These are phyloP conservation scores for Globisporangium carolinianum DNA, from an alignment of 352 stramenopile genomes.

Conservation along the genomic window DNA sequence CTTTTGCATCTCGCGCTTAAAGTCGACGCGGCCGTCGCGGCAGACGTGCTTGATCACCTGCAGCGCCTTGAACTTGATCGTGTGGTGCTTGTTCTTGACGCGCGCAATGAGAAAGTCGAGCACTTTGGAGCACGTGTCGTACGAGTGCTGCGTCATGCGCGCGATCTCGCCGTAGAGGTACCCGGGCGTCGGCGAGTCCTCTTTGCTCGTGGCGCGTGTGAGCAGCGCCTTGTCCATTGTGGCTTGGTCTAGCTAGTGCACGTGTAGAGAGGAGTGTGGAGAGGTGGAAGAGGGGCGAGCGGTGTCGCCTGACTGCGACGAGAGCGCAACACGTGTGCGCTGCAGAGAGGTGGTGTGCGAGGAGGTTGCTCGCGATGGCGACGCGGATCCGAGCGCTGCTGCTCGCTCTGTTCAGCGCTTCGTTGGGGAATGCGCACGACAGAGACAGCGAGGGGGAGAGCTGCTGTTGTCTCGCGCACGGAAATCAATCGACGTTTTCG, in stretches of 20 bases:
- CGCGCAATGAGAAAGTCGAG: conserved; percentile 88
- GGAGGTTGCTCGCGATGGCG: background rate
- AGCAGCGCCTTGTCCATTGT: conserved; percentile 92
- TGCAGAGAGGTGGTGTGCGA: background rate
- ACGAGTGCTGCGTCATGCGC: conserved; percentile 89
- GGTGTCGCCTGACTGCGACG: background rate
- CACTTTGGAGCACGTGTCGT: conserved; percentile 86
- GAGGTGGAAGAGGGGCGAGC: background rate
- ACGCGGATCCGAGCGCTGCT: background rate
- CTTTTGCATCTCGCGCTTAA: conserved; percentile 90
- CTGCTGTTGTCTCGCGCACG: background rate
- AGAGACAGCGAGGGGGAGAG: background rate
- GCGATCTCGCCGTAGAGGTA: conserved; percentile 97
- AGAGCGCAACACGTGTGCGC: background rate
- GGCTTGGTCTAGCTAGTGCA: background rate
- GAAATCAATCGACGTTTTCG: background rate
- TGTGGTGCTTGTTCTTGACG: conserved; percentile 94
- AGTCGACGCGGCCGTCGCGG: conserved; percentile 83
- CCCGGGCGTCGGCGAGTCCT: conserved; percentile 91
- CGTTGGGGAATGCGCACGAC: background rate
- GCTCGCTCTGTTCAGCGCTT: background rate
- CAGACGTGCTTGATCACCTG: conserved; percentile 92
- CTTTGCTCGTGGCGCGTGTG: conserved; percentile 89
- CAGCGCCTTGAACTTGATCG: conserved; percentile 93
- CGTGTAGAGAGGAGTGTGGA: background rate